phyloP scores from a whole-genome alignment of 1,284 basidiomycete species.

The Naganishia sp. region DNA sequence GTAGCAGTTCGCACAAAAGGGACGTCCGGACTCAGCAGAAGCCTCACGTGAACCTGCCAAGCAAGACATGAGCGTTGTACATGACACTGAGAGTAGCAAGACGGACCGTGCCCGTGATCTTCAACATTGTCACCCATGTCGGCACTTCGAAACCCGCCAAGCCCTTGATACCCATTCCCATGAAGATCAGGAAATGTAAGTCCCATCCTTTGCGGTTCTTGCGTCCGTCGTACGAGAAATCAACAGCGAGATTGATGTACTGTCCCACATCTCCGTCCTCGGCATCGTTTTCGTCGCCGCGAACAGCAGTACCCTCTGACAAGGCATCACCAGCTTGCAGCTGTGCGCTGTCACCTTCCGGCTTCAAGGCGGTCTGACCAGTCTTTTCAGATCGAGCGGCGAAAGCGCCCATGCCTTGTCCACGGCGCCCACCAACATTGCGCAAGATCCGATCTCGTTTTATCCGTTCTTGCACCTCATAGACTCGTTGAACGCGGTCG shows the following conservation, averaged over 20 bases:
- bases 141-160: slow-evolving; percentile 48
- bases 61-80: background rate
- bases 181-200: slow-evolving; percentile 50
- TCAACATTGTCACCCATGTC: slow-evolving; percentile 36
- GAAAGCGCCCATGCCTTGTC: slow-evolving; percentile 28
- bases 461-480: slow-evolving; percentile 33
- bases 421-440: slow-evolving; percentile 33
- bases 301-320: slow-evolving; percentile 19
- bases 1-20: slow-evolving; percentile 51
- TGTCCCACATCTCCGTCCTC: slow-evolving; percentile 46
- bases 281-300: slow-evolving; percentile 35
- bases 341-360: slow-evolving; percentile 30
- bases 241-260: slow-evolving; percentile 53
- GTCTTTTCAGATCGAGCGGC: slow-evolving; percentile 18
- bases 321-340: slow-evolving; percentile 25
- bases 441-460: slow-evolving; percentile 41
- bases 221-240: slow-evolving; percentile 45
- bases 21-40: slow-evolving; percentile 51
- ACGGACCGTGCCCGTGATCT: slow-evolving; percentile 34
- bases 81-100: no score
- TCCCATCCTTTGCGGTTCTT: slow-evolving; percentile 45
- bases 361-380: slow-evolving; percentile 12
- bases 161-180: slow-evolving; percentile 52
- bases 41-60: slow-evolving; percentile 43
- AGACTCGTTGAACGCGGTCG: slow-evolving; percentile 15